Percentiles rank a stretch among this genome's conserved stretches.
Evolutionary conservation across 495 filamentous ascomycete species (phyloP).

Genomic region (Neurospora sublineolata): DNA sequence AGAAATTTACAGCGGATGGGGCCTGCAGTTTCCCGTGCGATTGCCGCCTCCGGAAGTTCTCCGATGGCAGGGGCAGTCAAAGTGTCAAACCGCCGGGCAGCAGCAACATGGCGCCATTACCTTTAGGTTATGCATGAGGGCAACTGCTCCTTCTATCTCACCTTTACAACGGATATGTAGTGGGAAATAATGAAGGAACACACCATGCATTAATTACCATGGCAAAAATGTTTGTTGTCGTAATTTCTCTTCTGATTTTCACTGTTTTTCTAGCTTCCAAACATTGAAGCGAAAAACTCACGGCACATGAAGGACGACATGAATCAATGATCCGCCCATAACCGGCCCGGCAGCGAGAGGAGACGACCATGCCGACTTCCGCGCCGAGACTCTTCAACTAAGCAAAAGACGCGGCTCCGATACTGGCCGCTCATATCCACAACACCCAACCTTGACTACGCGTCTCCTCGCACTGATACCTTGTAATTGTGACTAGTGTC

Average conservation of each 20-base stretch:
- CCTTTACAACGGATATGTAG: background rate
- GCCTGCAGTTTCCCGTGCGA: background rate
- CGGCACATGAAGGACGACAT: background rate
- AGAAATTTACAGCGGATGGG: background rate
- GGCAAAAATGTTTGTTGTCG: background rate
- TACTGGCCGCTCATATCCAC: background rate
- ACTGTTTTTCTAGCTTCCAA: background rate
- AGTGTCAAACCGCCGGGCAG: background rate
- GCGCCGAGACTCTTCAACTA: background rate
- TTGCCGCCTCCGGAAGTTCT: conserved; percentile 2
- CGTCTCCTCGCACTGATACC: background rate
- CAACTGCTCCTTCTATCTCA: background rate
- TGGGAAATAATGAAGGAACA: background rate
- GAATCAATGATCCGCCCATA: background rate
- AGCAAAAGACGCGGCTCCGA: background rate
- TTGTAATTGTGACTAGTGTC: background rate
- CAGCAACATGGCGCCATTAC: background rate
- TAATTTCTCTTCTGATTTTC: background rate
- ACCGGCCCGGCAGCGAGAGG: background rate
- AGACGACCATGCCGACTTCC: background rate
- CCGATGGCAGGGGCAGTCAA: conserved; percentile 3
- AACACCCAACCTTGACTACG: background rate
- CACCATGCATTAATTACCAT: background rate
- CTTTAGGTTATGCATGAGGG: background rate
- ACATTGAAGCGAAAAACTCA: background rate